Base-by-base conservation (phyloP, 2,329 filamentous ascomycete genomes). In the Tolypocladium sp. region DNA sequence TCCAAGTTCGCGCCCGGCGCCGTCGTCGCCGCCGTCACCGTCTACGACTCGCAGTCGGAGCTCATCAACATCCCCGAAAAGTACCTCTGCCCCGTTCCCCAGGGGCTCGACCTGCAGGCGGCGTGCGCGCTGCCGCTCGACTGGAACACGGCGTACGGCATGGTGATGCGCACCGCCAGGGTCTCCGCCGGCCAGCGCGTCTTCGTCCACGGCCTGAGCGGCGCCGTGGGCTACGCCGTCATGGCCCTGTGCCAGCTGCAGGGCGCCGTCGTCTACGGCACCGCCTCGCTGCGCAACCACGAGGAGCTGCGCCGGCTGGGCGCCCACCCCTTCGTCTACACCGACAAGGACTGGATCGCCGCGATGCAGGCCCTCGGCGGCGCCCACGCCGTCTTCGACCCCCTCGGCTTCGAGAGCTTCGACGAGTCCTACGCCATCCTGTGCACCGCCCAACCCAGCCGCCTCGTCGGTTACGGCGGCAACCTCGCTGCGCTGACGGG, bases 131-230 rank as follows among this genome's bases (percentile, higher is more conserved):
- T 81, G 22, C 58, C 73, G 2, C 69, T 77, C 1, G 78, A 82
- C 67, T 82, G 79, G 79, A 73, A 63, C 37, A 76, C 76, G 0
- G 75, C 75, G 0, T 75, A 72, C 58, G 68, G 66, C 15, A 69
- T 78, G 66, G 71, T 76, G 10, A 60, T 71, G 27, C 73, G 68
- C 44, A 63, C 62, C 2, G 76, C 76, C 3, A 70, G 74, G 38
- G 76, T 81, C 2, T 55, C 66, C 1, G 67, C 69, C 35, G 78
- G 77, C 37, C 72, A 79, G 58, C 73, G 74, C 27, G 77, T 81
- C 52, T 82, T 82, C 63, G 67, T 82, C 22, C 79, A 82, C 65
- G 77, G 79, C 41, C 67, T 80, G 30, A 80, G 77, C 61, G 79
- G 79, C 37, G 77, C 79, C 9, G 78, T 81, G 1, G 79, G 79